These are phyloP conservation scores for Cystoisospora suis DNA, from an alignment of 169 alveolate species.

Conservation along the genomic window DNA sequence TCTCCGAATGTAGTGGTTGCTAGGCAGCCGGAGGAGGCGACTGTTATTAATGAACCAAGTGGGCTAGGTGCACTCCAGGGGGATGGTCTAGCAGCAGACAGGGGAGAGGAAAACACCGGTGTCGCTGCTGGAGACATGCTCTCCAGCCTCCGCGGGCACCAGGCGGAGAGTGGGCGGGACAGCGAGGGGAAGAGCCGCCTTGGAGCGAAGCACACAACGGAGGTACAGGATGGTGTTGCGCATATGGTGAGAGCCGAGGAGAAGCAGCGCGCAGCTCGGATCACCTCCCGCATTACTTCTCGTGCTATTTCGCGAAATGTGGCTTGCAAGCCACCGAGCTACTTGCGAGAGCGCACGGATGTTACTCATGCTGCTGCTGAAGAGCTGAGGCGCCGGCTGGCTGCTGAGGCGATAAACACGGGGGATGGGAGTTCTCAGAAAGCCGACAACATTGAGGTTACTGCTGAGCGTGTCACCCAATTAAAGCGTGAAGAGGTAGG, in stretches of 20 bases:
- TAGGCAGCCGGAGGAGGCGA: neutral
- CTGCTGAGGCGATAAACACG: neutral
- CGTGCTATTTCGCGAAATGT: constrained; percentile 12
- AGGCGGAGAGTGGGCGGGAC: neutral
- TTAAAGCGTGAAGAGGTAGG: too few relatives aligned
- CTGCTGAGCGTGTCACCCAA: too few relatives aligned
- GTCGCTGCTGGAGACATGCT: neutral
- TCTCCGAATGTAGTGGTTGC: neutral
- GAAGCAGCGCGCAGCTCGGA: neutral
- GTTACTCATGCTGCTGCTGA: constrained; percentile 25
- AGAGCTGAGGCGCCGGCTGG: constrained; percentile 7
- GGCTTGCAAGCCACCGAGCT: neutral
- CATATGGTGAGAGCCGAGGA: neutral
- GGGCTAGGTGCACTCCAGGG: neutral
- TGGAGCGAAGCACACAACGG: neutral
- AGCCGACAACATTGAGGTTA: too few relatives aligned
- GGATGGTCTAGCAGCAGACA: neutral
- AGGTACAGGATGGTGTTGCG: neutral
- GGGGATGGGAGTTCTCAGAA: too few relatives aligned
- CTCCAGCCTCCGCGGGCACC: neutral
- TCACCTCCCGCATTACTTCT: constrained; percentile 20
- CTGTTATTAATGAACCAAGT: neutral
- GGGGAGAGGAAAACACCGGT: neutral
- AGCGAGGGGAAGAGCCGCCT: neutral
- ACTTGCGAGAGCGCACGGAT: neutral